Base-by-base conservation (phyloP, 805 yeast genomes). In the Citeromyces matritensis region DNA sequence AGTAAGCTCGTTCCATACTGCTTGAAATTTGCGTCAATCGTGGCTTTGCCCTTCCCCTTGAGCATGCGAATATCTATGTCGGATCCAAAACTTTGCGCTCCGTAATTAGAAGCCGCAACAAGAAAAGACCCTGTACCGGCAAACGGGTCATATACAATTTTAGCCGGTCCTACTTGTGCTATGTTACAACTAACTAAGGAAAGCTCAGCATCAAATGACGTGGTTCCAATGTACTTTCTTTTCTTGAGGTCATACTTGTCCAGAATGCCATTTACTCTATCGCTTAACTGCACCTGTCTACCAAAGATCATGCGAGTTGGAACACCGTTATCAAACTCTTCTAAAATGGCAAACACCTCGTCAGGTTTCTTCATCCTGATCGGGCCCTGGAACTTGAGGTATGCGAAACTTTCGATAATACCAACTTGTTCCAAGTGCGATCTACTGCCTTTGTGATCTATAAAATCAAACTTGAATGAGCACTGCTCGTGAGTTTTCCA, bases 111-210 rank as follows among this genome's bases (percentile, higher is more conserved):
- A 9, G 85, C 94, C 1, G 95, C 86, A 2, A 84, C 78, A 26
- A 88, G 58, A 46, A 91, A 91, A 13, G 95, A 83, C 0, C 98
- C 98, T 0, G 98, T 91, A 0, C 98, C 98, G 3, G 82, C 84
- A 56, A 91, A 91, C 15, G 98, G 98, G 53, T 91, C 98, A 47
- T 83, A 88, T 47, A 80, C 69, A 3, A 85, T 46, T 33, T 73
- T 67, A 0, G 77, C 79, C 0, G 65, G 60, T 24, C 51, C 60
- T 9, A 78, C 83, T 39, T 80, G 85, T 0, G 81, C 95, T 32
- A 91, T 64, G 45, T 88, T 91, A 44, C 94, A 81, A 21, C 93
- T 78, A 10, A 86, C 78, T 30, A 91, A 55, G 0, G 96, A 73
- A 37, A 91, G 57, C 47, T 91, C 97, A 2, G 95, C 94, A 42